A percentile compares a stretch with the other conserved stretches of the same genome.
Evolutionary conservation across 352 stramenopile genomes (phyloP).

Genomic region (Elongisporangium senticosum): DNA sequence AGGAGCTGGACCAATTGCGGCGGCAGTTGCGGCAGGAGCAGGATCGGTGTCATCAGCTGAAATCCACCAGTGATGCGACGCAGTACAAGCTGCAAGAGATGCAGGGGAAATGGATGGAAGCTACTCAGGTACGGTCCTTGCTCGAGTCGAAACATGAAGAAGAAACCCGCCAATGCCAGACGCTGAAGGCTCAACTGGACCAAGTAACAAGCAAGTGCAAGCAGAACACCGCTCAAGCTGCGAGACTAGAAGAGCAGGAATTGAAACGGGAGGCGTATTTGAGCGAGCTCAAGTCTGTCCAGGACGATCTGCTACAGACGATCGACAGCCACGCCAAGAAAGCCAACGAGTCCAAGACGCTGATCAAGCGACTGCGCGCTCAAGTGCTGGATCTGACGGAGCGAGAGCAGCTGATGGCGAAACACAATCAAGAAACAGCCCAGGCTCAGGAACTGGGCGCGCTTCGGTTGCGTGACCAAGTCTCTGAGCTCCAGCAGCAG

Average conservation of each 20-base stretch:
- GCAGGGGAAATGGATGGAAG: neutral
- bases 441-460: constrained; percentile 8
- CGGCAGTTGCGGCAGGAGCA: neutral
- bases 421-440: constrained; percentile 12
- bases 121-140: neutral
- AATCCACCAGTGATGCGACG: neutral
- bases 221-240: constrained; percentile 8
- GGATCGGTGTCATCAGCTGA: neutral
- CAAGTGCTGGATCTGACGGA: constrained; percentile 13
- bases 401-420: constrained; percentile 2
- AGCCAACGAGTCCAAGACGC: constrained; percentile 18
- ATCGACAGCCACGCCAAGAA: constrained; percentile 41
- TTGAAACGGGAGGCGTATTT: constrained; percentile 27
- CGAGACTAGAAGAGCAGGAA: constrained; percentile 13
- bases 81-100: neutral
- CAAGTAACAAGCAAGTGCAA: constrained; percentile 14
- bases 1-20: neutral
- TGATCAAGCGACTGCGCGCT: constrained; percentile 22
- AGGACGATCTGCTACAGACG: constrained; percentile 59
- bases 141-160: constrained; percentile 16
- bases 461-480: constrained; percentile 1
- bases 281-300: constrained; percentile 55
- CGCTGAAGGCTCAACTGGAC: constrained; percentile 14
- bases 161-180: constrained; percentile 11
- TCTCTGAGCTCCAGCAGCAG: constrained; percentile 7